A percentile compares a stretch with the other conserved stretches of the same genome.
Evolutionary conservation across 2,329 filamentous ascomycete genomes (phyloP).

Genomic region (Incumbomyces lentus): DNA sequence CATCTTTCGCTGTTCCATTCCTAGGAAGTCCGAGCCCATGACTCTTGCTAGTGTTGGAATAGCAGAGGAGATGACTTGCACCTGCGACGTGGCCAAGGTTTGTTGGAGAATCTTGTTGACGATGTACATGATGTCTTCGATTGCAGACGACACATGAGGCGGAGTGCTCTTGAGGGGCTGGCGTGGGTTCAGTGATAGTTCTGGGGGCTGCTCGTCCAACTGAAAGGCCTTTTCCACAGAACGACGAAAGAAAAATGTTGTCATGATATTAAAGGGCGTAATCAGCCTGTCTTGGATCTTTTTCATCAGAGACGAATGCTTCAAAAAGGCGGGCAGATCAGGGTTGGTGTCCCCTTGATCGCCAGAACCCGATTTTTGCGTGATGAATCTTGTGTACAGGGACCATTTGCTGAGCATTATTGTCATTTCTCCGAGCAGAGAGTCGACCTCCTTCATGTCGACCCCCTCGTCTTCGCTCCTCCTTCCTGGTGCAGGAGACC

Average conservation of each 20-base stretch:
- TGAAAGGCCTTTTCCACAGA: constrained; percentile 98
- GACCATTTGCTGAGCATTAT: constrained; percentile 92
- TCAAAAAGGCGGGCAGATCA: constrained; percentile 60
- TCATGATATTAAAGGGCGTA: constrained; percentile 80
- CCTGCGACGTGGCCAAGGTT: constrained; percentile 75
- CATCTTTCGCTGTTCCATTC: constrained; percentile 97
- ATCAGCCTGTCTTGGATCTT: constrained; percentile 68
- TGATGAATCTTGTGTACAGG: constrained; percentile 79
- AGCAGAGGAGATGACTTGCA: constrained; percentile 64
- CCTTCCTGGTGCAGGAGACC: constrained; percentile 62
- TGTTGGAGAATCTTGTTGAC: constrained; percentile 84
- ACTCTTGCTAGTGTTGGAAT: constrained; percentile 70
- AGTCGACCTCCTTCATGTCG: constrained; percentile 94
- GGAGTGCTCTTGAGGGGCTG: constrained; percentile 64
- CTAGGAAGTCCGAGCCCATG: constrained; percentile 79
- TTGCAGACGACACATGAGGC: constrained; percentile 86
- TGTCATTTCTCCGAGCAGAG: constrained; percentile 73
- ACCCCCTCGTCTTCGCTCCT: constrained; percentile 80
- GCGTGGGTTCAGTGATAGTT: constrained; percentile 65
- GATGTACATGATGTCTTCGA: constrained; percentile 99
- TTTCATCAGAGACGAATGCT: constrained; percentile 65
- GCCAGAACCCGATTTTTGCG: constrained; percentile 64
- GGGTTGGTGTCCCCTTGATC: constrained; percentile 46
- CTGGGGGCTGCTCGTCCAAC: constrained; percentile 75
- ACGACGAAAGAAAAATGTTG: constrained; percentile 89